These are phyloP conservation scores for Coelastrella sp. DNA, from an alignment of 139 green algal species.

Conservation along the genomic window DNA sequence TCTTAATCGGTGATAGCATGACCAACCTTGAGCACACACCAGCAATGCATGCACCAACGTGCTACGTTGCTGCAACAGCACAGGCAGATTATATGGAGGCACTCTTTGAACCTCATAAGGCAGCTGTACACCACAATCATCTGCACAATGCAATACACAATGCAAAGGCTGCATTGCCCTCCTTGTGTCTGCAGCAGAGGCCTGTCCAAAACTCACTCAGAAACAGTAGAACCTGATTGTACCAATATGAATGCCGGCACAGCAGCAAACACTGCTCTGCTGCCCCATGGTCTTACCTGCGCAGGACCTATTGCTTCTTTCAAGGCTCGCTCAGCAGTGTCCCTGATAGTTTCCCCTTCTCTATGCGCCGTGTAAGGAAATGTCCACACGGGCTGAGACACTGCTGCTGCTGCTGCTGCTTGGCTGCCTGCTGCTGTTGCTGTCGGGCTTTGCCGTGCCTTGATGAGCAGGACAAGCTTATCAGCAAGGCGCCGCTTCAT, in stretches of 20 bases:
- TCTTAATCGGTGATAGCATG: too few relatives aligned
- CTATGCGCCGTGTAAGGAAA: constrained; percentile 1
- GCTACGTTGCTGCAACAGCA: too few relatives aligned
- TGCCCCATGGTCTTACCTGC: neutral
- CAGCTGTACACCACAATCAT: too few relatives aligned
- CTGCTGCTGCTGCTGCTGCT: neutral
- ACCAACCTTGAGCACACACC: too few relatives aligned
- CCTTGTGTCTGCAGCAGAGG: too few relatives aligned
- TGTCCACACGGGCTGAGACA: neutral
- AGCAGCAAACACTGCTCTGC: neutral
- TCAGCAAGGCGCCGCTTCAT: constrained; percentile 38
- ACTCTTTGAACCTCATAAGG: too few relatives aligned
- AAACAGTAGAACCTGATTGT: neutral
- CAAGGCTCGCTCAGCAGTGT: constrained; percentile 12
- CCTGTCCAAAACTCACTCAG: neutral
- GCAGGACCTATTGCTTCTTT: constrained; percentile 13
- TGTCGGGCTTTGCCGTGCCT: neutral
- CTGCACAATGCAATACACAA: too few relatives aligned
- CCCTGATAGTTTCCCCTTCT: constrained; percentile 25
- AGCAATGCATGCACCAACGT: too few relatives aligned
- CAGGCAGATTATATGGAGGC: too few relatives aligned
- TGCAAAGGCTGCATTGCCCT: too few relatives aligned
- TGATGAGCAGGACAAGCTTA: constrained; percentile 35
- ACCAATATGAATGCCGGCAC: neutral
- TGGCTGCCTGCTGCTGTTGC: neutral